Percentiles rank a stretch among this genome's conserved stretches.
These are phyloP conservation scores for Rhododendron henanense DNA, from an alignment of 148 eudicot genomes.

Conservation along the genomic window DNA sequence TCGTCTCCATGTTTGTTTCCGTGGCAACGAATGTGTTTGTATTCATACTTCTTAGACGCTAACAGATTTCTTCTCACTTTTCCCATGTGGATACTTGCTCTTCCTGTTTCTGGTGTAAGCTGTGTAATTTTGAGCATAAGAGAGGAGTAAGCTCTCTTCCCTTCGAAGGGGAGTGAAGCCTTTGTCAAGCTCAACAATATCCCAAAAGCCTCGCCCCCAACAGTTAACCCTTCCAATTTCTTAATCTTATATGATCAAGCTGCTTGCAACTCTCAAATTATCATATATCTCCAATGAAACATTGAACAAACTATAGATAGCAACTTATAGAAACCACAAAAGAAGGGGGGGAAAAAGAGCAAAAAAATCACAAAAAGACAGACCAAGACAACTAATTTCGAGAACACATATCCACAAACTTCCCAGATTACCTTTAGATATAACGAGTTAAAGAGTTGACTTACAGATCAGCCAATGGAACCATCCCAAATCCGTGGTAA, in stretches of 20 bases:
- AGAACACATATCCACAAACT: not conserved
- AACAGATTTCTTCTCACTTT: not conserved
- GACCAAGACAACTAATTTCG: not conserved
- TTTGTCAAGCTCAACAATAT: not conserved
- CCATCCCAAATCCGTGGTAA: constrained; percentile 86
- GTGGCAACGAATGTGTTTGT: not conserved
- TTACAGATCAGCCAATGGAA: constrained; percentile 97
- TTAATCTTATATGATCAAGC: not conserved
- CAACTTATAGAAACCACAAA: not conserved
- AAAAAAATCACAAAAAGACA: not conserved
- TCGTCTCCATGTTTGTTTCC: not conserved
- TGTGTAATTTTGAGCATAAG: not conserved
- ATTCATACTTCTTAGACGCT: not conserved
- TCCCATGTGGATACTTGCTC: not conserved
- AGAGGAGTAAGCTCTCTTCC: not conserved
- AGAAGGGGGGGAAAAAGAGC: not conserved
- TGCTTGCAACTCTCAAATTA: not conserved
- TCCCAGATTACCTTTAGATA: not conserved
- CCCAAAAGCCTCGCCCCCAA: not conserved
- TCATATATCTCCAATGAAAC: not conserved
- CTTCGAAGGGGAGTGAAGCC: not conserved
- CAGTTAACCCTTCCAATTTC: not conserved
- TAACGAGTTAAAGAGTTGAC: constrained; percentile 13
- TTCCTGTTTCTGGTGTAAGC: not conserved
- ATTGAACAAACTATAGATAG: not conserved